phyloP scores from a whole-genome alignment of 2,329 filamentous ascomycete genomes.

The Diaporthe sp. region DNA sequence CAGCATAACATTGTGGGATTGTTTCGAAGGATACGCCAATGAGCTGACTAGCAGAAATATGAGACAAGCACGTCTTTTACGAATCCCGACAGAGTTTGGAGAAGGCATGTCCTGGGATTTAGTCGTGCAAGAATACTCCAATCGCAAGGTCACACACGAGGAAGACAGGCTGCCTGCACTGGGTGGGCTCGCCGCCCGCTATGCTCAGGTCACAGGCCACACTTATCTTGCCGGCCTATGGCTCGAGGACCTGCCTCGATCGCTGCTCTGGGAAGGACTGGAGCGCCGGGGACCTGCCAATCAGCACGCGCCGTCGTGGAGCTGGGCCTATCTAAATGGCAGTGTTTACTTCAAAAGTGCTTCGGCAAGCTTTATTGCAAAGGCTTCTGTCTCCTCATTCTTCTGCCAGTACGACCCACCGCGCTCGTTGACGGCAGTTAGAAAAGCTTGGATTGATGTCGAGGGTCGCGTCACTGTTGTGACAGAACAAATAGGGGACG shows the following conservation, averaged over 20 bases:
- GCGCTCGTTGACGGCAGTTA: too few relatives aligned
- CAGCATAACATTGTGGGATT: constrained; percentile 22
- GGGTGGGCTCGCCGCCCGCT: background rate
- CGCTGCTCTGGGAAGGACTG: background rate
- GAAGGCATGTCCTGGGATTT: background rate
- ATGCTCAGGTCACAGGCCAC: background rate
- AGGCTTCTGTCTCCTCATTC: too few relatives aligned
- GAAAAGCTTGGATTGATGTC: background rate
- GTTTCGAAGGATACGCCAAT: background rate
- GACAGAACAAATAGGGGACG: too few relatives aligned
- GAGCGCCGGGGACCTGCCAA: too few relatives aligned
- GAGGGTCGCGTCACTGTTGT: background rate
- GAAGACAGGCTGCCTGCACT: background rate
- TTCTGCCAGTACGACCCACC: too few relatives aligned
- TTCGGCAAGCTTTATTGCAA: too few relatives aligned
- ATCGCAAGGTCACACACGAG: background rate
- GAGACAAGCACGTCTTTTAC: too few relatives aligned
- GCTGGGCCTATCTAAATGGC: too few relatives aligned
- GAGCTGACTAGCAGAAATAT: background rate
- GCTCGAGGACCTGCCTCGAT: background rate
- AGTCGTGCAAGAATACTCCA: background rate
- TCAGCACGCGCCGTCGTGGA: background rate
- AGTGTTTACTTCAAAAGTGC: too few relatives aligned
- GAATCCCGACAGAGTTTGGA: too few relatives aligned
- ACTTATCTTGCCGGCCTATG: constrained; percentile 5